These are phyloP conservation scores for Raffaelea ambrosiae DNA, from an alignment of 2,329 filamentous ascomycete species.

Conservation along the genomic window DNA sequence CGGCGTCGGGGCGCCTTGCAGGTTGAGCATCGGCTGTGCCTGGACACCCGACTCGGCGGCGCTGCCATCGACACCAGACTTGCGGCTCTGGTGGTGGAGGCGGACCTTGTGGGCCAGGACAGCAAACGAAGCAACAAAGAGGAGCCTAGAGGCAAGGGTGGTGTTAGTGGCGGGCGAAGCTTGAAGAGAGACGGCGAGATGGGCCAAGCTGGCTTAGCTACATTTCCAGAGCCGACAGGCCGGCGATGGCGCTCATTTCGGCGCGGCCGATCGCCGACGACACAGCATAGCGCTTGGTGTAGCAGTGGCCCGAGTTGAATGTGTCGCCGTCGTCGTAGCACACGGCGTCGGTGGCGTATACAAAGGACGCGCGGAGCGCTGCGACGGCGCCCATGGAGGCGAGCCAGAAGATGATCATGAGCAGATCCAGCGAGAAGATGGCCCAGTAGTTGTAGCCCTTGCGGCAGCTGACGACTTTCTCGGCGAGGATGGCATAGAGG, in stretches of 20 bases:
- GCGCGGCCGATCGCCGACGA: constrained; percentile 14
- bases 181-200: too few species aligned
- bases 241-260: constrained; percentile 21
- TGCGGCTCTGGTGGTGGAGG: constrained; percentile 16
- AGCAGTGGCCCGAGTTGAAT: constrained; percentile 17
- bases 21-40: constrained; percentile 4
- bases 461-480: constrained; percentile 17
- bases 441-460: constrained; percentile 24
- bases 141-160: constrained; percentile 8
- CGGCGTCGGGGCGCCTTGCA: background rate
- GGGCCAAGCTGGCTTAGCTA: constrained; percentile 11
- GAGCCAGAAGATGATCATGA: constrained; percentile 24
- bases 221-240: constrained; percentile 20
- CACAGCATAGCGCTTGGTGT: constrained; percentile 14
- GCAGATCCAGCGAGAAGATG: constrained; percentile 20
- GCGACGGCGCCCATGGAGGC: constrained; percentile 22
- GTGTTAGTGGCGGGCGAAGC: too few species aligned
- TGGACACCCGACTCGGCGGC: constrained; percentile 21
- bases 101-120: constrained; percentile 27
- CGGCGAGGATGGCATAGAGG: constrained; percentile 18
- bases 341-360: constrained; percentile 9
- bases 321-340: constrained; percentile 20
- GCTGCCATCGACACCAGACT: constrained; percentile 12
- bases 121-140: constrained; percentile 34
- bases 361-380: constrained; percentile 18